Evolutionary conservation across 1,139 yeast genomes (phyloP), one percentile per base, ranked within the genome.

Genomic region (Candida sojae): DNA sequence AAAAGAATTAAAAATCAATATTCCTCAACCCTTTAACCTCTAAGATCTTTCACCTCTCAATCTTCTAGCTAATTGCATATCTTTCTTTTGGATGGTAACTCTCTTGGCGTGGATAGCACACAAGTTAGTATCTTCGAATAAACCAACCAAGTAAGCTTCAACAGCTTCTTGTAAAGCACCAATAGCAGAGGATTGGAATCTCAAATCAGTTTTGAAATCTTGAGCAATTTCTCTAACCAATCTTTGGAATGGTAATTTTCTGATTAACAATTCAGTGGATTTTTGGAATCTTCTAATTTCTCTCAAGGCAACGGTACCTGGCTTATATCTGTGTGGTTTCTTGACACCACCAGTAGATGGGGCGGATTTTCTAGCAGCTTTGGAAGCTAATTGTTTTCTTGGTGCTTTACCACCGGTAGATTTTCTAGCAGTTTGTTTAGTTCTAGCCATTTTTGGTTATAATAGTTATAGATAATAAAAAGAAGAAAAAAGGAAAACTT

Each of bases 261-360:
- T 90, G 79, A 92, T 91, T 73, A 92, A 84, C 54, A 92, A 82
- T 79, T 92, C 98, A 68, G 97, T 92, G 58, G 97, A 88, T 79
- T 92, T 92, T 82, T 92, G 97, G 85, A 92, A 92, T 82, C 97
- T 90, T 87, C 97, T 90, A 71, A 92, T 92, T 83, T 92, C 98
- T 88, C 97, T 92, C 73, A 92, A 88, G 66, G 98, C 98, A 70
- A 92, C 97, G 70, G 97, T 92, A 91, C 98, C 98, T 75, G 98
- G 98, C 93, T 91, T 92, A 82, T 91, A 92, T 88, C 98, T 90
- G 90, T 92, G 98, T 63, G 97, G 97, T 84, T 92, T 92, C 92
- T 92, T 92, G 73, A 92, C 97, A 86, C 97, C 98, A 74, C 97
- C 97, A 59, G 97, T 85, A 58, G 96, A 82, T 80, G 96, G 93